Evolutionary conservation across 441 rosid genomes (phyloP), one percentile per base, ranked within the genome.

Genomic region (Gossypium schwendimanii): DNA sequence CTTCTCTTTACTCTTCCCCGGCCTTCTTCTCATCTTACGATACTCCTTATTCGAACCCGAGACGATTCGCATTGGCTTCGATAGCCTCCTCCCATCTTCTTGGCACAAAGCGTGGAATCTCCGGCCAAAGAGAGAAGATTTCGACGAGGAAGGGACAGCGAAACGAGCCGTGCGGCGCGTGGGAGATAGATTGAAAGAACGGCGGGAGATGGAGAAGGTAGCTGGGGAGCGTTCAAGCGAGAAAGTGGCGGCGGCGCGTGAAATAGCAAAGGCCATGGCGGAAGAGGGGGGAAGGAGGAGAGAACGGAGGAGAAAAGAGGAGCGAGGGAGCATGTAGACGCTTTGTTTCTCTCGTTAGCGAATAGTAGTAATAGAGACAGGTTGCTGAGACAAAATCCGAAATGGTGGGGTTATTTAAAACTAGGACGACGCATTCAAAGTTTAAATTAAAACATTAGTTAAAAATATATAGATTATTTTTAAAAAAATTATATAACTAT

Each of bases 21-120:
- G 63, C 53, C 86, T 82, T 76, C 82, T 76, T 75, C 90, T 83
- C 80, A 79, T 63, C 77, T 90, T 89, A 74, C 97, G 79, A 75
- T 86, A 90, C 15, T 81, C 94, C 80, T 91, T 89, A 84, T 81
- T 84, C 62, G 73, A 74, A 21, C 87, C 88, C 20, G 73, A 83
- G 2, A 80, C 77, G 58, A 63, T 63, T 60, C 73, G 73, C 12
- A 14, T 15, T 4, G 78, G 64, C 73, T 76, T 79, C 33, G 52
- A 66, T 24, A 75, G 20, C 73, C 71, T 14, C 75, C 70, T 80
- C 65, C 77, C 75, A 2, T 76, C 83, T 24, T 53, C 80, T 41
- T 23, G 55, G 74, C 75, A 79, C 2, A 81, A 12, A 15, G 84
- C 65, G 66, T 78, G 82, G 61, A 84, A 84, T 39, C 83, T 71